Conservation (phyloP, 225 moss, liverwort and hornwort genomes). For the Sphagnum tenellum region DNA sequence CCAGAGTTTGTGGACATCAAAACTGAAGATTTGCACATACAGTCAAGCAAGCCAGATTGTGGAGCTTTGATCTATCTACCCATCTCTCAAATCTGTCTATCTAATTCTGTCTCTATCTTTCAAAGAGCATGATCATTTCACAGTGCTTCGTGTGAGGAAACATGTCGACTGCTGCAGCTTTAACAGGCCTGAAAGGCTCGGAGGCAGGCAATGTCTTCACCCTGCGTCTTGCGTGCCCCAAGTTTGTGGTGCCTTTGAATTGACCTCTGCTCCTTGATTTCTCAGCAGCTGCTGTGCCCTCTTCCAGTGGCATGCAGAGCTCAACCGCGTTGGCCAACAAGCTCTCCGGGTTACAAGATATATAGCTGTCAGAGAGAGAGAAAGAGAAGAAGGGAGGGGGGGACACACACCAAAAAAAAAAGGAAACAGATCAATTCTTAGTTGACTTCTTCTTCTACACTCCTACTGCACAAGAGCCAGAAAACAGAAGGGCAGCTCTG, state of each 20-base stretch:
- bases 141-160: conserved; percentile 95
- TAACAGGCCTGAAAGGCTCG: conserved; percentile 75
- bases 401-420: conserved; percentile 22
- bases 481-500: no score
- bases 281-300: conserved; percentile 31
- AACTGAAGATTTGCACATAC: no score
- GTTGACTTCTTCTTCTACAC: no score
- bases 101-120: conserved; percentile 35
- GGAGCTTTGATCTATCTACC: no score
- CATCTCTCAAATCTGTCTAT: no score
- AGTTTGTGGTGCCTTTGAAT: conserved; percentile 58
- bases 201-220: conserved; percentile 89
- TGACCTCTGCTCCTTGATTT: conserved; percentile 55
- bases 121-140: conserved; percentile 97
- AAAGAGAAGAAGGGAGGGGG: no score
- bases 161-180: conserved; percentile 83
- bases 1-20: no score
- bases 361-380: conserved; percentile 47
- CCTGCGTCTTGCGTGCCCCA: conserved; percentile 77
- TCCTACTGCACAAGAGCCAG: no score
- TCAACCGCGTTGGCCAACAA: conserved; percentile 94
- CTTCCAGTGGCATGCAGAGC: conserved; percentile 75
- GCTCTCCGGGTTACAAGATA: conserved; percentile 94
- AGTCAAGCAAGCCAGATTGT: no score
- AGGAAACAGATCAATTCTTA: no score